phyloP scores from a whole-genome alignment of 2,329 filamentous ascomycete genomes.

The Pyrenophora tritici-repentis region DNA sequence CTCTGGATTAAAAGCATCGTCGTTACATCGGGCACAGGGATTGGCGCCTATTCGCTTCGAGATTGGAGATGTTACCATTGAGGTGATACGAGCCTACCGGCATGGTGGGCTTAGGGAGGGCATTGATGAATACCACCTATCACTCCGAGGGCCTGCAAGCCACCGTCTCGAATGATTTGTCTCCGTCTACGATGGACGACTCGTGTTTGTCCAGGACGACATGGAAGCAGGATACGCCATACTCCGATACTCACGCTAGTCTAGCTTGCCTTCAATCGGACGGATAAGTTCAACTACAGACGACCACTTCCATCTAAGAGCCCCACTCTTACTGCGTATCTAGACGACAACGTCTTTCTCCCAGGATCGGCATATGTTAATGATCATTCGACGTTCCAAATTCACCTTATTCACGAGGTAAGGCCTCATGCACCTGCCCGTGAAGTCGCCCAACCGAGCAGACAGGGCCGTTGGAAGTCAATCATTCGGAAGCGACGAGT shows the following conservation, averaged over 20 bases:
- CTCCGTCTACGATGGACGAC: background rate
- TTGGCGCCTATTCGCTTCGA: slow-evolving; percentile 7
- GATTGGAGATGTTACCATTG: slow-evolving; percentile 15
- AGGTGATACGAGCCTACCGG: slow-evolving; percentile 19
- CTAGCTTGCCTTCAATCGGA: background rate
- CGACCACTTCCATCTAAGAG: slow-evolving; percentile 1
- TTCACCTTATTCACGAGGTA: slow-evolving; percentile 22
- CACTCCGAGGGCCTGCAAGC: background rate
- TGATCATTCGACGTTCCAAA: slow-evolving; percentile 22
- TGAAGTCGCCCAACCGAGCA: slow-evolving; percentile 13
- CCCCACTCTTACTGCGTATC: slow-evolving; percentile 2
- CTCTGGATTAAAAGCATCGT: slow-evolving; percentile 7
- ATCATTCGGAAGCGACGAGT: background rate
- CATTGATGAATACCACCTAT: background rate
- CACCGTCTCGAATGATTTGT: background rate
- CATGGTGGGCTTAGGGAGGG: background rate
- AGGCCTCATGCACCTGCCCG: slow-evolving; percentile 14
- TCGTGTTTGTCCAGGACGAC: background rate
- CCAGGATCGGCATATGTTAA: slow-evolving; percentile 25
- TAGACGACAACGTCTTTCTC: slow-evolving; percentile 17
- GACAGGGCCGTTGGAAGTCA: background rate
- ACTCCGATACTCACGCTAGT: background rate
- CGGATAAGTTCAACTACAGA: background rate
- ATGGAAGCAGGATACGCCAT: background rate
- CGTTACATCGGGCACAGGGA: slow-evolving; percentile 6